Evolutionary conservation across 768 basidiomycete species (phyloP), one percentile per base, ranked within the genome.

Genomic region (Lactarius deliciosus): DNA sequence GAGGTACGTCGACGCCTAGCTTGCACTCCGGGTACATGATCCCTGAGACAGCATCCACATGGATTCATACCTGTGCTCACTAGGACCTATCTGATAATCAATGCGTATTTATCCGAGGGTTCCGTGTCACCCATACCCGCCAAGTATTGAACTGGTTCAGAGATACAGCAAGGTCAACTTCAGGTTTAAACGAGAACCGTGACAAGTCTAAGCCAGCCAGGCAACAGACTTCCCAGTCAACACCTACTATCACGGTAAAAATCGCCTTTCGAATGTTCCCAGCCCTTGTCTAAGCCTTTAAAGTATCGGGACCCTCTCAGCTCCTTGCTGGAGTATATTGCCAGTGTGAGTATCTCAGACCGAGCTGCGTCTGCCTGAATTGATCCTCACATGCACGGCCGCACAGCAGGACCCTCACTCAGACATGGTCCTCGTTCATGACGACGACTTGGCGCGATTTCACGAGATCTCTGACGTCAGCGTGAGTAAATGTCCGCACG

Each of bases 381-480:
- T 36, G 32, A 9, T 10, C 6, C 43, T 61, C 25, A 61, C 16
- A 20, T 13, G 30, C 43, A 20, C 32, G 34, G 4, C 32, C 11
- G 1, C 34, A 50, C 15, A 61, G 60, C 32, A n/a, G 5, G 60
- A 32, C 9, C 50, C 50, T 6, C 32, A 18, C n/a, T 50, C 45
- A 8, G 60, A 61, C 30, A 61, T 53, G 32, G 60, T 61, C 50
- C 60, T 61, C 32, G 50, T 61, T 22, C 60, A 61, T 38, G 57
- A 64, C 6, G 57, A 58, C 6, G 57, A 36, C 55, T 22, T 34
- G 32, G 47, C 47, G 22, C 47, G 47, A 22, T 22, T 50, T n/a
- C n/a, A 50, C 22, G 22, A 50, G 11, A 50, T 50, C 22, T 13
- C 22, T 22, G 11, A 11, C 22, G 11, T 25, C 47, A 22, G 47